Percentiles rank a stretch among this genome's conserved stretches.
These are phyloP conservation scores for Oidiodendron maius DNA, from an alignment of 495 filamentous ascomycete species.

Conservation along the genomic window DNA sequence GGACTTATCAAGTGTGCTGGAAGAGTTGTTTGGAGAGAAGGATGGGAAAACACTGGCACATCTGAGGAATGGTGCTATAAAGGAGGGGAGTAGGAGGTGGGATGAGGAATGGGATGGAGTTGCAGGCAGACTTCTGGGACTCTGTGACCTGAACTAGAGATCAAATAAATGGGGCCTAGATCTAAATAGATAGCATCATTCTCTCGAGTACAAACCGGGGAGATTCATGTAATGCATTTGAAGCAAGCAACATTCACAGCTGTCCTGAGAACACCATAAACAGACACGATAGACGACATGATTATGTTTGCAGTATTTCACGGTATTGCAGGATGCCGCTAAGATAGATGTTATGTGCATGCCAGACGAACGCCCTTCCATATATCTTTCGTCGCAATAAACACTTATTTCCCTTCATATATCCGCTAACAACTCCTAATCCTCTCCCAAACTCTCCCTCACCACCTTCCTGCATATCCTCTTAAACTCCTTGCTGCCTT, in stretches of 20 bases:
- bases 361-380: background rate
- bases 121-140: slow-evolving; percentile 63
- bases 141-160: slow-evolving; percentile 28
- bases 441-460: slow-evolving; percentile 76
- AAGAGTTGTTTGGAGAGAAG: slow-evolving; percentile 52
- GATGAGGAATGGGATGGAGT: slow-evolving; percentile 90
- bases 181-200: too few relatives aligned
- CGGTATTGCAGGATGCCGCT: background rate
- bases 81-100: slow-evolving; percentile 77
- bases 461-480: slow-evolving; percentile 73
- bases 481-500: slow-evolving; percentile 58
- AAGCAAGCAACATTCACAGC: too few relatives aligned
- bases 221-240: too few relatives aligned
- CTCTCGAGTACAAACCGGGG: too few relatives aligned
- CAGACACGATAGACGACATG: too few relatives aligned
- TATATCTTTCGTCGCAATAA: background rate
- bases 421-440: slow-evolving; percentile 16
- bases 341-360: background rate
- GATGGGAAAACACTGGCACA: slow-evolving; percentile 44
- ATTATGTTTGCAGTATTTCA: too few relatives aligned
- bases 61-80: slow-evolving; percentile 65
- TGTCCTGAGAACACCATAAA: too few relatives aligned
- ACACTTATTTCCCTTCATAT: background rate
- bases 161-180: too few relatives aligned
- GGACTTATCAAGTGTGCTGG: slow-evolving; percentile 53